These are phyloP conservation scores for Dendrocalamus latiflorus DNA, from an alignment of 202 grass and related monocot genomes.

Conservation along the genomic window DNA sequence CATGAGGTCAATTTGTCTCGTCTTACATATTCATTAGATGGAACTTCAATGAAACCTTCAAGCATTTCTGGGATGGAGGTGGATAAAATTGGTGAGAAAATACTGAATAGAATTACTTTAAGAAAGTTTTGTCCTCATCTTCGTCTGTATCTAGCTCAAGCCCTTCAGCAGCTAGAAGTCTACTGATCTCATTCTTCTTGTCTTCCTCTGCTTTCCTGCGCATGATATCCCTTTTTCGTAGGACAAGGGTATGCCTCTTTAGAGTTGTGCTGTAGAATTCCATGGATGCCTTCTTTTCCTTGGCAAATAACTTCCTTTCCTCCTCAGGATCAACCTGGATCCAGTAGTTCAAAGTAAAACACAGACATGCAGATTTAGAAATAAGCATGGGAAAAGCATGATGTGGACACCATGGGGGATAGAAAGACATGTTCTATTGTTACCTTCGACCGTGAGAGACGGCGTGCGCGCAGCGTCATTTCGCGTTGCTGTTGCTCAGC, in stretches of 20 bases:
- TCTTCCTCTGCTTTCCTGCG: constrained; percentile 79
- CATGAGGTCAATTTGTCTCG: not conserved
- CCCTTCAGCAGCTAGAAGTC: constrained; percentile 74
- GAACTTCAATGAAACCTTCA: not conserved
- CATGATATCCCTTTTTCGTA: constrained; percentile 83
- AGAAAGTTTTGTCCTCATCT: constrained; percentile 47
- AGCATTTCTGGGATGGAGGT: not conserved
- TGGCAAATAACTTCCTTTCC: constrained; percentile 71
- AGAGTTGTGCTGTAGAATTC: constrained; percentile 83
- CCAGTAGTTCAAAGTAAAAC: not conserved
- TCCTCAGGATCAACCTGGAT: constrained; percentile 86
- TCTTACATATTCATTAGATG: not conserved
- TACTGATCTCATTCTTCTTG: constrained; percentile 54
- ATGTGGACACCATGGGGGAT: not conserved
- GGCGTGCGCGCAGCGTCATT: constrained; percentile 66
- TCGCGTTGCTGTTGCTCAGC: constrained; percentile 84
- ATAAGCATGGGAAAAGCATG: not conserved
- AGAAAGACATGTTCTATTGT: not conserved
- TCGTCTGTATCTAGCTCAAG: constrained; percentile 88
- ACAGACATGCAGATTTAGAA: not conserved
- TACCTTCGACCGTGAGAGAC: constrained; percentile 89
- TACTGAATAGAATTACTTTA: constrained; percentile 14
- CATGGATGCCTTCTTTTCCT: constrained; percentile 84
- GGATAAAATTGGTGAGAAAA: not conserved
- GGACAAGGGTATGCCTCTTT: constrained; percentile 73